Percentiles rank a stretch among this genome's conserved stretches.
phyloP scores from a whole-genome alignment of 1,139 yeast species.

The Magnusiomyces paraingens region DNA sequence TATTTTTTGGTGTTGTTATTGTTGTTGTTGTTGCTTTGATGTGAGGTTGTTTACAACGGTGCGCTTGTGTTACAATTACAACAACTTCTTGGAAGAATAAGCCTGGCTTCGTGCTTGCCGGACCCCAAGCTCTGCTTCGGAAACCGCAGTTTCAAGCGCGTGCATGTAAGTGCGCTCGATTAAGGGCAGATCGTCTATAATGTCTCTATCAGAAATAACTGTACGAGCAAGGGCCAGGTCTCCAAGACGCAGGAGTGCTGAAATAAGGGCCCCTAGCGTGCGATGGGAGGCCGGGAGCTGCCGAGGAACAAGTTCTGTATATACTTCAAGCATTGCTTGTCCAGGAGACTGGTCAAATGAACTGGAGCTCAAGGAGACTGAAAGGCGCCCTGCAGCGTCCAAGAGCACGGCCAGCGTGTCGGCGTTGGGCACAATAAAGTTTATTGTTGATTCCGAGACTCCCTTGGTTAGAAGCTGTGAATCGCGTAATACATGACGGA shows the following conservation, averaged over 20 bases:
- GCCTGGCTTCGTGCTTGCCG: too few relatives aligned
- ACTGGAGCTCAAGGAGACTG: too few relatives aligned
- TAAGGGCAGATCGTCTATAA: background rate
- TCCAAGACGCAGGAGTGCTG: background rate
- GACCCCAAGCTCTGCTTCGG: background rate
- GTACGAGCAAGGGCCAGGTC: background rate
- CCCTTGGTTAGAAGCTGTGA: background rate
- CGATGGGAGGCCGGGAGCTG: background rate
- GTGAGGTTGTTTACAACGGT: background rate
- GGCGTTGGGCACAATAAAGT: background rate
- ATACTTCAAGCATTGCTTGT: background rate
- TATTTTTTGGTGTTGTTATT: too few relatives aligned
- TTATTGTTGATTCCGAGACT: background rate
- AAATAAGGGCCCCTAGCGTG: background rate
- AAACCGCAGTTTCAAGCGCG: background rate
- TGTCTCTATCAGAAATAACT: background rate
- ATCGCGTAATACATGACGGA: background rate
- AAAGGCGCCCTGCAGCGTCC: background rate
- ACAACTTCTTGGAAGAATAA: too few relatives aligned
- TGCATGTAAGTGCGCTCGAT: too few relatives aligned
- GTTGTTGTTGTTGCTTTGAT: background rate
- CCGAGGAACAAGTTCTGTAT: background rate
- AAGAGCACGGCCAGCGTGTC: constrained; percentile 1
- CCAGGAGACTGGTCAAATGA: background rate
- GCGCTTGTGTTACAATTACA: too few relatives aligned